Base-by-base conservation (phyloP, 2,329 filamentous ascomycete genomes). In the Trichoderma hamatum region DNA sequence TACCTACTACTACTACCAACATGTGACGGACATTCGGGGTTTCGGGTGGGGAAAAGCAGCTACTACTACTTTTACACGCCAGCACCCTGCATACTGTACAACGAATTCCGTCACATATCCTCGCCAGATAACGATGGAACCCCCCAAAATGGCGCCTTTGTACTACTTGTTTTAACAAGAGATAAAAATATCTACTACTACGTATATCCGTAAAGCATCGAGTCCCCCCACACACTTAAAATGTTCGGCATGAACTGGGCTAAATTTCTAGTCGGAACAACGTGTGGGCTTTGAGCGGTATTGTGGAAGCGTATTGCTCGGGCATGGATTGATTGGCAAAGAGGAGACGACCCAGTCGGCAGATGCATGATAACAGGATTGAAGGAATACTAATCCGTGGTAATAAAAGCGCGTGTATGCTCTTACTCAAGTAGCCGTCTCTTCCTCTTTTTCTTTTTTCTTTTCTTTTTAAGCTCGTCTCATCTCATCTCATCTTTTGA, bases 391-490 rank as follows among this genome's bases (percentile, higher is more conserved):
- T 54, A n/a, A n/a, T 21, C 51, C 21, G 11, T 11, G 13, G 46
- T 49, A 24, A 21, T n/a, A 43, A 43, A 19, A 7, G 16, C 4
- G 10, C n/a, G 21, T 24, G 24, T 49, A 49, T 14, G 9, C 21
- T 49, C 46, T 49, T 49, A 49, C n/a, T 11, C n/a, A 21, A 49
- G 3, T 49, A 21, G n/a, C 43, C 43, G 14, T 39, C 16, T 39
- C 19, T 39, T 51, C 28, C 14, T 3, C 26, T 26, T n/a, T 49
- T 36, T 3, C 46, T 3, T 19, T 21, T 14, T 28, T 55, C 43
- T 51, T 43, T 52, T 63, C 60, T 63, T 43, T 51, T 32, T n/a
- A n/a, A n/a, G n/a, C 59, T 24, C 43, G n/a, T 28, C 49, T 54
- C 24, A 14, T 34, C 11, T 24, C 26, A 11, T 13, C 36, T 39